Conservation (phyloP, 768 basidiomycete species). For the Psilocybe subaeruginosa region DNA sequence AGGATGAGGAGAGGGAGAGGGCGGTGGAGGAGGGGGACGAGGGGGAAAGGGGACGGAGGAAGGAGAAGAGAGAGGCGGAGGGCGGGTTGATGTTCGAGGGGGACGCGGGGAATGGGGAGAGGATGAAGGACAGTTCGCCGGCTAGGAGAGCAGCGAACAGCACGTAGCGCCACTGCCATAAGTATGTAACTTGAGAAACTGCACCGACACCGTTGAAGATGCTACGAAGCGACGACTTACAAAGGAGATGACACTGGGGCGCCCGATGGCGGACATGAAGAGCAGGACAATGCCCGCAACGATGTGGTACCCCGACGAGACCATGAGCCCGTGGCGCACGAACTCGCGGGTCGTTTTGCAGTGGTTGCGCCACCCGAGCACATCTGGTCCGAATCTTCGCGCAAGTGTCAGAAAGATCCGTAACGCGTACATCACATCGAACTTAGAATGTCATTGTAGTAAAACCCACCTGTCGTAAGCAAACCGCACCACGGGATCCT, state of each 20-base stretch:
- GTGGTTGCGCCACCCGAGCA: conserved; percentile 60
- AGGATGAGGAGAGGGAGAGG: conserved; percentile 8
- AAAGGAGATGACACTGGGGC: conserved; percentile 61
- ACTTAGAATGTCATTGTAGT: too few relatives aligned
- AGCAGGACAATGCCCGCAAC: conserved; percentile 59
- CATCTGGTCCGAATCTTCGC: conserved; percentile 76
- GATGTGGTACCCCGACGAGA: conserved; percentile 68
- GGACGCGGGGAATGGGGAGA: conserved; percentile 55
- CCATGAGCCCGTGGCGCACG: conserved; percentile 64
- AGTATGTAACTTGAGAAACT: neutral
- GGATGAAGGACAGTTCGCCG: conserved; percentile 66
- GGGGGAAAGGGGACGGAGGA: neutral
- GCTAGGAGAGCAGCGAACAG: conserved; percentile 65
- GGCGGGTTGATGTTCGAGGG: conserved; percentile 44
- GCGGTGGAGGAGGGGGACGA: neutral
- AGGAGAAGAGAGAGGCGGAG: conserved; percentile 27
- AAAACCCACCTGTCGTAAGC: conserved; percentile 78
- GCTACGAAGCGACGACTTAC: conserved; percentile 47
- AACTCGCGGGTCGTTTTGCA: conserved; percentile 75
- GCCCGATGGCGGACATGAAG: conserved; percentile 65
- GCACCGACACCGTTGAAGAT: conserved; percentile 3
- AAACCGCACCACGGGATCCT: conserved; percentile 76
- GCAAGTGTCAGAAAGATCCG: neutral
- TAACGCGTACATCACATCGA: too few relatives aligned
- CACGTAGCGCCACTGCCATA: conserved; percentile 74